These are phyloP conservation scores for Rosa lucieae DNA, from an alignment of 306 rosid genomes.

Conservation along the genomic window DNA sequence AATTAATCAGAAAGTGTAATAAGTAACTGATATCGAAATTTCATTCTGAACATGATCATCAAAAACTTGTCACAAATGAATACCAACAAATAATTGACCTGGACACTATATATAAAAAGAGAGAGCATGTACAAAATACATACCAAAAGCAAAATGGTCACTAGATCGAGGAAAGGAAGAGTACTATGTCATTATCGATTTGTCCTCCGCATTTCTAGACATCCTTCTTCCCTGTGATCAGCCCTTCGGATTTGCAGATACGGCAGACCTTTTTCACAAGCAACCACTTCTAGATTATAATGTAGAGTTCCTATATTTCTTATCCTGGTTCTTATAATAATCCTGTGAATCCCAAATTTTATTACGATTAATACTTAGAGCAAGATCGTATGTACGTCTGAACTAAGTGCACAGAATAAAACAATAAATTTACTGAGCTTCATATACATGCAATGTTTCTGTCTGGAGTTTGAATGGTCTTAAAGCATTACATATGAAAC, in stretches of 20 bases:
- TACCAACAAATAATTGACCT: conserved; percentile 45
- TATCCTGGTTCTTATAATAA: conserved; percentile 57
- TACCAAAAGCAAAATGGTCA: conserved; percentile 25
- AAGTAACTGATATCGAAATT: neutral
- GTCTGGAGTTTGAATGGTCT: no score
- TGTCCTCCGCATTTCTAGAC: conserved; percentile 27
- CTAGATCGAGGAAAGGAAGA: conserved; percentile 19
- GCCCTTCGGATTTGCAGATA: conserved; percentile 90
- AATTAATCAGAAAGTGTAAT: neutral
- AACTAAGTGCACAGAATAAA: no score
- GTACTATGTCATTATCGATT: conserved; percentile 7
- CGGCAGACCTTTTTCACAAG: conserved; percentile 82
- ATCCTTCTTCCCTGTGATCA: conserved; percentile 40
- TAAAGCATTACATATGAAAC: no score
- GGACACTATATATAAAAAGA: conserved; percentile 20
- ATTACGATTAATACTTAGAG: neutral
- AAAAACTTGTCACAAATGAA: neutral
- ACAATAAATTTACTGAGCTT: no score
- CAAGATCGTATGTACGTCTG: neutral
- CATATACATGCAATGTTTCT: no score
- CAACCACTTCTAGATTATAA: conserved; percentile 89
- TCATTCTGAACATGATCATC: neutral
- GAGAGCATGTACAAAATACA: conserved; percentile 51
- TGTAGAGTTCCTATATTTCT: conserved; percentile 54
- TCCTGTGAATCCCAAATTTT: conserved; percentile 47